Conservation (phyloP, 2,329 filamentous ascomycete genomes). For the Bertia moriformis region DNA sequence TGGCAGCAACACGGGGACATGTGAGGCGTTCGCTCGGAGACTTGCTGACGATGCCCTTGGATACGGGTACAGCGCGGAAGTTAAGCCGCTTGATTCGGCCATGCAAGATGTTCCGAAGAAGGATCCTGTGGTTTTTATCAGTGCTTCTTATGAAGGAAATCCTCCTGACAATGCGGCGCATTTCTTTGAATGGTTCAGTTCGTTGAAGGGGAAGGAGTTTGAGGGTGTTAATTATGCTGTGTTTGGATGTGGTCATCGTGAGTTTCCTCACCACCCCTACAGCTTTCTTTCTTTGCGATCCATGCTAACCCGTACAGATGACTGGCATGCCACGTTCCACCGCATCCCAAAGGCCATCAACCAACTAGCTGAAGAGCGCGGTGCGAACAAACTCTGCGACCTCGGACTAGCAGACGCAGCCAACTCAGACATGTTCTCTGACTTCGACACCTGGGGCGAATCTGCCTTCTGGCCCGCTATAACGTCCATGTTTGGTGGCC, state of each 20-base stretch:
- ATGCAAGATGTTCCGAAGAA: slow-evolving; percentile 29
- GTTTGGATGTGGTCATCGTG: slow-evolving; percentile 34
- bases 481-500: slow-evolving; percentile 6
- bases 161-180: slow-evolving; percentile 39
- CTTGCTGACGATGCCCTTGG: slow-evolving; percentile 28
- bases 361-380: slow-evolving; percentile 22
- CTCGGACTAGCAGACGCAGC: slow-evolving; percentile 31
- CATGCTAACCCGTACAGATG: too few relatives aligned
- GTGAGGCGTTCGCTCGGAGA: slow-evolving; percentile 34
- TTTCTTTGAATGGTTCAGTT: slow-evolving; percentile 38
- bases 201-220: slow-evolving; percentile 20
- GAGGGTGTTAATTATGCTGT: slow-evolving; percentile 34
- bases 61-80: slow-evolving; percentile 28
- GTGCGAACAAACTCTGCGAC: slow-evolving; percentile 24
- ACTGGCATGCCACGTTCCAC: slow-evolving; percentile 30
- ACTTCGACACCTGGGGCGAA: slow-evolving; percentile 33
- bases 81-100: slow-evolving; percentile 32
- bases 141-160: slow-evolving; percentile 40
- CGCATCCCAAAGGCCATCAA: slow-evolving; percentile 32
- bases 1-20: slow-evolving; percentile 42
- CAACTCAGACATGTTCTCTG: slow-evolving; percentile 30
- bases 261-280: too few relatives aligned
- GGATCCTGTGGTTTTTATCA: slow-evolving; percentile 35
- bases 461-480: slow-evolving; percentile 13
- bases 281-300: too few relatives aligned